Conservation (phyloP, 495 filamentous ascomycete genomes). For the Halenospora varia region DNA sequence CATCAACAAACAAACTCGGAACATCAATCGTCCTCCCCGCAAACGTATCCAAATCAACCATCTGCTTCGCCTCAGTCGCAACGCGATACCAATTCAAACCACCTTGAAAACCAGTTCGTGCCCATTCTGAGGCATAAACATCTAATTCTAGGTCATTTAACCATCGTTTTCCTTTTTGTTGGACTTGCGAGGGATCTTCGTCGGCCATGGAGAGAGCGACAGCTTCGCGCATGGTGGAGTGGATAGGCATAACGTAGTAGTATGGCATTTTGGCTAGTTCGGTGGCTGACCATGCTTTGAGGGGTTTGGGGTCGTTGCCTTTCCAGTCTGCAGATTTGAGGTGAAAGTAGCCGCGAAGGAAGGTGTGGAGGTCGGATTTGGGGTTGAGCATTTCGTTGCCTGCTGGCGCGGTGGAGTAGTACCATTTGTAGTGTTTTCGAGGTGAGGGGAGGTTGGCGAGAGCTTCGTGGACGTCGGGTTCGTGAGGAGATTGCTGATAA, state of each 20-base stretch:
- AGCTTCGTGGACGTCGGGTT: conserved; percentile 48
- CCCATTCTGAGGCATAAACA: conserved; percentile 58
- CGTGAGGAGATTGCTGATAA: conserved; percentile 19
- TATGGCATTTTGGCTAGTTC: conserved; percentile 56
- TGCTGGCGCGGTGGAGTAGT: conserved; percentile 56
- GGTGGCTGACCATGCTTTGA: conserved; percentile 50
- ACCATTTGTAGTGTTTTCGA: conserved; percentile 68
- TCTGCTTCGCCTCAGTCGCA: conserved; percentile 44
- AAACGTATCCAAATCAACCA: conserved; percentile 53
- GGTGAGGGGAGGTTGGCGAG: conserved; percentile 47
- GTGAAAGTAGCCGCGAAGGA: conserved; percentile 65
- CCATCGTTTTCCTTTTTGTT: conserved; percentile 38
- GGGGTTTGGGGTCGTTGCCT: conserved; percentile 46
- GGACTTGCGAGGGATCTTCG: conserved; percentile 33
- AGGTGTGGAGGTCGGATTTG: conserved; percentile 47
- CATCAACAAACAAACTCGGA: conserved; percentile 55
- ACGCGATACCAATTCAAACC: conserved; percentile 68
- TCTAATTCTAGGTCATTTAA: conserved; percentile 50
- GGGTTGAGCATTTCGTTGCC: conserved; percentile 56
- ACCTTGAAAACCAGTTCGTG: conserved; percentile 66
- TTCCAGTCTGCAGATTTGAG: conserved; percentile 61
- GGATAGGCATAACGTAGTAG: conserved; percentile 64
- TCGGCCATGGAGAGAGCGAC: conserved; percentile 47
- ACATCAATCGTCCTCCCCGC: conserved; percentile 60
- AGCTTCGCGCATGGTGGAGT: conserved; percentile 52